phyloP scores from a whole-genome alignment of 257 asterid genomes.

The Scutellaria minor region DNA sequence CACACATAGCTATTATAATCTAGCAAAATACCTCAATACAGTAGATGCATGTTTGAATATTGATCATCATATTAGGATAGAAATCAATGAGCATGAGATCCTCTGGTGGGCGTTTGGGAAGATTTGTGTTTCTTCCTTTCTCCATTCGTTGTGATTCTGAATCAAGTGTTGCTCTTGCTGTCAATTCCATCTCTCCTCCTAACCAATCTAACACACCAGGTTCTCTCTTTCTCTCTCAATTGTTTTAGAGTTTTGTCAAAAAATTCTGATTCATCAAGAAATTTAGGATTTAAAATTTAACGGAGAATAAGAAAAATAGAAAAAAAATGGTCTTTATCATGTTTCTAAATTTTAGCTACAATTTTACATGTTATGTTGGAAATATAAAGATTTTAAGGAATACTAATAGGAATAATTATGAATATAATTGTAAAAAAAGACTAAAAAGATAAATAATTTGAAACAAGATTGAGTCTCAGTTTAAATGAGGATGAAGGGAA shows the following conservation, averaged over 20 bases:
- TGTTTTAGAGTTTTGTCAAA: background rate
- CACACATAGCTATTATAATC: background rate
- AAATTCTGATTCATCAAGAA: too few species aligned
- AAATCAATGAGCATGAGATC: background rate
- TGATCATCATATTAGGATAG: background rate
- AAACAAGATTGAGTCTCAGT: too few species aligned
- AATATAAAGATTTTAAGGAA: too few species aligned
- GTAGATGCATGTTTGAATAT: background rate
- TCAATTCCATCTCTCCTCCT: slow-evolving; percentile 12
- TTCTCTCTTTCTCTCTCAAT: slow-evolving; percentile 19
- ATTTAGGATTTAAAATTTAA: too few species aligned
- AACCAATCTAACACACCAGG: slow-evolving; percentile 16
- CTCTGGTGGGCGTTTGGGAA: slow-evolving; percentile 40
- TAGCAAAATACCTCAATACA: background rate
- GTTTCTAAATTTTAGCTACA: too few species aligned
- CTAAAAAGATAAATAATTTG: too few species aligned
- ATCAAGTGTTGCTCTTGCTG: slow-evolving; percentile 41
- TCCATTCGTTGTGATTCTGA: slow-evolving; percentile 48
- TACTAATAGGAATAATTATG: too few species aligned
- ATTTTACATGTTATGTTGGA: too few species aligned
- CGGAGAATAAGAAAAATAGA: too few species aligned
- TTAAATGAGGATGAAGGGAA: too few species aligned
- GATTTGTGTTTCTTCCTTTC: slow-evolving; percentile 43
- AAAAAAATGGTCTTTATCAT: too few species aligned
- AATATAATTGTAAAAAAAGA: too few species aligned